Conservation (phyloP, 176 grass and related monocot genomes). For the Phyllostachys edulis region DNA sequence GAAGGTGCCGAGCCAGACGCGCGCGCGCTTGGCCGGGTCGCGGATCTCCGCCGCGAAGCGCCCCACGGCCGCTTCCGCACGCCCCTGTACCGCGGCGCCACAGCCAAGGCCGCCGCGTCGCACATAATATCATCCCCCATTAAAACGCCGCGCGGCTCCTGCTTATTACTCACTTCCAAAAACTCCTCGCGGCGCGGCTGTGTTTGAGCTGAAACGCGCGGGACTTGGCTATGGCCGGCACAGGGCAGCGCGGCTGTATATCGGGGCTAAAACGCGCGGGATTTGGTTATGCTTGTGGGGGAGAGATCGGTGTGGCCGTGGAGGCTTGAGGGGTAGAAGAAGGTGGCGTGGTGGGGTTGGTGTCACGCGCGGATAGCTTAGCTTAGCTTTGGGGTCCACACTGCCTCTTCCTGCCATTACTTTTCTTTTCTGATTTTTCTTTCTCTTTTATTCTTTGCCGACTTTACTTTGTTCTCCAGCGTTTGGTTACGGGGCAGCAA, state of each 20-base stretch:
- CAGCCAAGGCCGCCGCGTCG: constrained; percentile 26
- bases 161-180: background rate
- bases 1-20: constrained; percentile 61
- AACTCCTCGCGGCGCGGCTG: background rate
- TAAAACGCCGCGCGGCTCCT: background rate
- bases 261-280: background rate
- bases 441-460: background rate
- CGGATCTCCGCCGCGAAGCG: constrained; percentile 86
- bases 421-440: background rate
- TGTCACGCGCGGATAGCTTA: background rate
- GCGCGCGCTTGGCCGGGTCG: constrained; percentile 62
- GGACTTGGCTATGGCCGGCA: background rate
- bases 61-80: constrained; percentile 87
- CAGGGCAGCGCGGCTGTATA: background rate
- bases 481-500: background rate
- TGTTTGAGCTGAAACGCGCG: background rate
- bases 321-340: constrained; percentile 27
- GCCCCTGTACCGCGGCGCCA: constrained; percentile 47
- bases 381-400: constrained; percentile 22
- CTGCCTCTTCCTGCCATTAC: background rate
- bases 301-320: background rate
- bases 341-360: background rate
- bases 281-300: background rate
- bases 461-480: constrained; percentile 32
- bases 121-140: background rate